Conservation (phyloP, 441 rosid species). For the Gossypium davidsonii region DNA sequence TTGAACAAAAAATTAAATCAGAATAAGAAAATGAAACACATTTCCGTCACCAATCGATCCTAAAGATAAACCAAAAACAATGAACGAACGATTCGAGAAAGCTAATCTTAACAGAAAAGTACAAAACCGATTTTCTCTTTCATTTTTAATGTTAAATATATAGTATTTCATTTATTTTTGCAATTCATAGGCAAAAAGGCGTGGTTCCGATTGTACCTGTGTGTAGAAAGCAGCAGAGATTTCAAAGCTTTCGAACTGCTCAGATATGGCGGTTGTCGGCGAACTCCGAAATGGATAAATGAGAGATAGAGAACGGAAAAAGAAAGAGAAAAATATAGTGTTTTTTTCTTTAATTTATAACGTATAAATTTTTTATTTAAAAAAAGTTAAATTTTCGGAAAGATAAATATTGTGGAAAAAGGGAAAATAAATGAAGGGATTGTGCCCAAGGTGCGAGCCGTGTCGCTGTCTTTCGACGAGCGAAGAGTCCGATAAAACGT, state of each 20-base stretch:
- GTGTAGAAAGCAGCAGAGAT: neutral
- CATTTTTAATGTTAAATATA: neutral
- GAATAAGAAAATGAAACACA: neutral
- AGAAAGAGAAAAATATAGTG: neutral
- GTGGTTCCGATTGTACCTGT: slow-evolving; percentile 15
- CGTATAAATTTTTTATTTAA: neutral
- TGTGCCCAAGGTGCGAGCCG: slow-evolving; percentile 16
- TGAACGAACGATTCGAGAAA: neutral
- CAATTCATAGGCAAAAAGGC: neutral
- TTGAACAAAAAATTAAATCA: neutral
- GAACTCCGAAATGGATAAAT: slow-evolving; percentile 31
- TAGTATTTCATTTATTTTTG: neutral
- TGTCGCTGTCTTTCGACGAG: slow-evolving; percentile 19
- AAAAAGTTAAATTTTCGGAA: neutral
- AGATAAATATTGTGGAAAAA: neutral
- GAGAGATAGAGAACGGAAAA: slow-evolving; percentile 23
- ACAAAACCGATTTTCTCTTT: neutral
- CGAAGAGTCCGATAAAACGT: slow-evolving; percentile 20
- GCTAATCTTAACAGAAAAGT: slow-evolving; percentile 1
- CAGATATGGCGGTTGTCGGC: slow-evolving; percentile 28
- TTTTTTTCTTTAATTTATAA: neutral
- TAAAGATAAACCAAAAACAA: neutral
- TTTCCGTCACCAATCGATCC: slow-evolving; percentile 10
- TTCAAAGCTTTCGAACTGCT: slow-evolving; percentile 15
- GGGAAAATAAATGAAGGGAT: neutral